A percentile compares a stretch with the other conserved stretches of the same genome.
Evolutionary conservation across 192 early-diverging fungal species (phyloP).

Genomic region (Coemansia sp.): DNA sequence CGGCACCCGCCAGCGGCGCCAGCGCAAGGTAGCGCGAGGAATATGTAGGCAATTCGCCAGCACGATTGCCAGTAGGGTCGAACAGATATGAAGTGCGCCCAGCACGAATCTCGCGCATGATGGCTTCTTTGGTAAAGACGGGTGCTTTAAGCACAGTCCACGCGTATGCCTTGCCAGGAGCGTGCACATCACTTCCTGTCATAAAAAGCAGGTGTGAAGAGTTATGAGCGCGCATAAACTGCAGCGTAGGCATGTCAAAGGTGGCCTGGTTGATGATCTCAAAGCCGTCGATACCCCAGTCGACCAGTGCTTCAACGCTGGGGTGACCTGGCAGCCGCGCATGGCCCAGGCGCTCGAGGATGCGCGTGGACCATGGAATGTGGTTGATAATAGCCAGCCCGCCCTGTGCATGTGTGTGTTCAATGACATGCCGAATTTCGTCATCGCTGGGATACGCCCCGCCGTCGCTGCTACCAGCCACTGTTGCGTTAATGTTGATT

Average conservation of each 20-base stretch:
- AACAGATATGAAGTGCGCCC: slow-evolving; percentile 62
- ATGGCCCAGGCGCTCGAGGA: slow-evolving; percentile 54
- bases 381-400: slow-evolving; percentile 73
- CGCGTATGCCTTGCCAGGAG: slow-evolving; percentile 56
- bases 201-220: slow-evolving; percentile 55
- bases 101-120: slow-evolving; percentile 58
- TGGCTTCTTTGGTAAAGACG: slow-evolving; percentile 45
- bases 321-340: slow-evolving; percentile 64
- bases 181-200: slow-evolving; percentile 66
- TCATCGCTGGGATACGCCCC: slow-evolving; percentile 60
- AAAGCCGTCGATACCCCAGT: slow-evolving; percentile 72
- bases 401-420: slow-evolving; percentile 59
- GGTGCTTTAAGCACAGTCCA: slow-evolving; percentile 60
- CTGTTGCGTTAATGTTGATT: slow-evolving; percentile 61
- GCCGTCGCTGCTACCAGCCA: slow-evolving; percentile 35
- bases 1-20: background rate
- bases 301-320: slow-evolving; percentile 55
- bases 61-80: slow-evolving; percentile 60
- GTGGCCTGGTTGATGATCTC: slow-evolving; percentile 63
- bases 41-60: background rate
- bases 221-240: background rate
- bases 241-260: slow-evolving; percentile 57
- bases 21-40: background rate
- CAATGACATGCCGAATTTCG: slow-evolving; percentile 58
- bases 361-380: slow-evolving; percentile 71